Percentiles rank a stretch among this genome's conserved stretches.
phyloP scores from a whole-genome alignment of 768 basidiomycete species.

The Imleria badia region DNA sequence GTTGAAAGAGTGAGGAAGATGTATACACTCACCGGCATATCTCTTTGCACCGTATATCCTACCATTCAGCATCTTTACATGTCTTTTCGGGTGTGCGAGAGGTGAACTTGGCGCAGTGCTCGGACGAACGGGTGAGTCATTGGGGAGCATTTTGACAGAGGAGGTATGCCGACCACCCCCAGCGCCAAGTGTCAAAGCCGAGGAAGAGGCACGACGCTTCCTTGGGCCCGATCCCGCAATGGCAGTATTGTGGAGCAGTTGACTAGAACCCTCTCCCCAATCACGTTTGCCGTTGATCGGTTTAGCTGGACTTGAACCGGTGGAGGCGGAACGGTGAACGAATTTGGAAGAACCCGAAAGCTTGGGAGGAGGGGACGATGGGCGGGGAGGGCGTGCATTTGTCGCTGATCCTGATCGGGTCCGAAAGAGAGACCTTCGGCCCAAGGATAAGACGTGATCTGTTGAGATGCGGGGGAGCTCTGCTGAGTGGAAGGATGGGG shows the following conservation, averaged over 20 bases:
- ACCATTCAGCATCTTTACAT: conserved; percentile 78
- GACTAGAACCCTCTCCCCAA: conserved; percentile 1
- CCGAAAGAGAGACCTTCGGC: conserved; percentile 33
- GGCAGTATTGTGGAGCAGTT: not conserved
- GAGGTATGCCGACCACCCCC: conserved; percentile 31
- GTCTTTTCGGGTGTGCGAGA: conserved; percentile 20
- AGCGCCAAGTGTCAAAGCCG: conserved; percentile 20
- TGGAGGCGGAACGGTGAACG: conserved; percentile 22
- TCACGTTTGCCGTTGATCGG: not conserved
- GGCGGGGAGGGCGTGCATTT: not conserved
- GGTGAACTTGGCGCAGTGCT: conserved; percentile 13
- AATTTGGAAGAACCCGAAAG: not conserved
- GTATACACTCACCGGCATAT: conserved; percentile 21
- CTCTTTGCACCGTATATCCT: conserved; percentile 68
- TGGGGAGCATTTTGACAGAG: conserved; percentile 5
- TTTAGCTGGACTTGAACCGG: conserved; percentile 12
- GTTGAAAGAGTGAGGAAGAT: not conserved
- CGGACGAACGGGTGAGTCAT: not conserved
- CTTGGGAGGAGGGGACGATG: conserved; percentile 19
- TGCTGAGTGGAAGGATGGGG: conserved; percentile 9
- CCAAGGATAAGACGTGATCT: conserved; percentile 33
- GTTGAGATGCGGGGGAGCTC: conserved; percentile 21
- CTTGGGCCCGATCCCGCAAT: conserved; percentile 4
- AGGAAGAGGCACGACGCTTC: conserved; percentile 26
- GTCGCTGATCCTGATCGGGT: conserved; percentile 18